Conservation (phyloP, 73 alveolate species). For the Effrenium voratum region DNA sequence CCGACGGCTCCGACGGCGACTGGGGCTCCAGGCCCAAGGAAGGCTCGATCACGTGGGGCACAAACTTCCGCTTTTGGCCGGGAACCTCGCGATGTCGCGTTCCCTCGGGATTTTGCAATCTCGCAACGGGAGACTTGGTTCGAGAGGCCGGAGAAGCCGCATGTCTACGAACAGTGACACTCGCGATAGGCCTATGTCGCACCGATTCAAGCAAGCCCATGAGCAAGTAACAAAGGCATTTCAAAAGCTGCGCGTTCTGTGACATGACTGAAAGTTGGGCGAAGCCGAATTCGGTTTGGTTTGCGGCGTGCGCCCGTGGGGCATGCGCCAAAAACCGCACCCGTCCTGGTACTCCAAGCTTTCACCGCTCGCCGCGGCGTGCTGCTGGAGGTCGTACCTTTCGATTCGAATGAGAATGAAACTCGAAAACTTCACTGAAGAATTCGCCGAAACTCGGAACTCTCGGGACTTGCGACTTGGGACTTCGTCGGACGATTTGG, state of each 20-base stretch:
- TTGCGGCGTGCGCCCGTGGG: too few species aligned
- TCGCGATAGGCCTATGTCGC: too few species aligned
- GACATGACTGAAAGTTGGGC: too few species aligned
- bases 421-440: neutral
- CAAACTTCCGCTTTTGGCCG: slow-evolving; percentile 61
- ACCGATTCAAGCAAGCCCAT: too few species aligned
- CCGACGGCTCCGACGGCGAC: neutral
- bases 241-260: too few species aligned
- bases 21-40: slow-evolving; percentile 11
- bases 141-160: too few species aligned
- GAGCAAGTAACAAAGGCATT: neutral
- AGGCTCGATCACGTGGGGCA: slow-evolving; percentile 86
- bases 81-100: slow-evolving; percentile 30
- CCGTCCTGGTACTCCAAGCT: slow-evolving; percentile 58
- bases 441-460: neutral
- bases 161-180: too few species aligned
- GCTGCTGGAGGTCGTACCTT: slow-evolving; percentile 74
- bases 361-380: slow-evolving; percentile 71
- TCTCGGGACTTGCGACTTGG: too few species aligned
- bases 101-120: too few species aligned
- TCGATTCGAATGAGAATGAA: neutral
- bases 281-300: too few species aligned
- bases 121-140: too few species aligned
- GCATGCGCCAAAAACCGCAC: too few species aligned
- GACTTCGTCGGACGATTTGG: neutral